Conservation (phyloP, 805 yeast genomes). For the Ogataea trehalophila region DNA sequence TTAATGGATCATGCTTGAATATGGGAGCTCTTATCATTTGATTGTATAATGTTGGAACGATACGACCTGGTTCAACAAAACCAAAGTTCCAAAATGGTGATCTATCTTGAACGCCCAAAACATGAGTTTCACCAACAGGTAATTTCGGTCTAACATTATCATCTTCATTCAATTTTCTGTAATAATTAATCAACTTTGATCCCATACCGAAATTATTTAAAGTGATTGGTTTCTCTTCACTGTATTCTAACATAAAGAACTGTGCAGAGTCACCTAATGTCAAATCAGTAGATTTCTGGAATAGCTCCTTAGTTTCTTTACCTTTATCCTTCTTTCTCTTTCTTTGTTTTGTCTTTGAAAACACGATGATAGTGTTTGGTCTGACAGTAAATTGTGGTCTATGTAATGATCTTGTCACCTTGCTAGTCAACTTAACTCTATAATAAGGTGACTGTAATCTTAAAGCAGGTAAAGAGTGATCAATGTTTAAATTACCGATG, state of each 20-base stretch:
- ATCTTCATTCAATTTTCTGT: conserved; percentile 75
- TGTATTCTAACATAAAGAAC: conserved; percentile 76
- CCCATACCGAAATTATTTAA: conserved; percentile 95
- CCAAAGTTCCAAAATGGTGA: conserved; percentile 99
- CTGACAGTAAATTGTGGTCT: conserved; percentile 70
- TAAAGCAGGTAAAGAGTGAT: conserved; percentile 85
- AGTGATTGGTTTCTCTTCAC: conserved; percentile 82
- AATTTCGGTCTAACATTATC: conserved; percentile 85
- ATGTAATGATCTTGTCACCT: conserved; percentile 73
- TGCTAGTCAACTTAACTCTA: conserved; percentile 66
- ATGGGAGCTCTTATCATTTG: conserved; percentile 90
- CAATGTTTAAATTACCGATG: conserved; percentile 83
- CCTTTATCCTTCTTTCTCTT: conserved; percentile 90
- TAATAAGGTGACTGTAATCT: conserved; percentile 88
- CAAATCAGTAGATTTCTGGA: conserved; percentile 66
- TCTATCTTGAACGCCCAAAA: conserved; percentile 91
- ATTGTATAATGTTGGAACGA: conserved; percentile 90
- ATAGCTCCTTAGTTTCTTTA: conserved; percentile 69
- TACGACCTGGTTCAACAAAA: conserved; percentile 88
- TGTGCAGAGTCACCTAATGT: conserved; percentile 81
- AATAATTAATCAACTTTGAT: conserved; percentile 85
- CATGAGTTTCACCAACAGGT: conserved; percentile 90
- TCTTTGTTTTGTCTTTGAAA: conserved; percentile 68
- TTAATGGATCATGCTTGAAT: conserved; percentile 73
- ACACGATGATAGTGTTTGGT: conserved; percentile 72